Conservation (phyloP, 164 flowering plant species). For the Pachysandra terminalis region DNA sequence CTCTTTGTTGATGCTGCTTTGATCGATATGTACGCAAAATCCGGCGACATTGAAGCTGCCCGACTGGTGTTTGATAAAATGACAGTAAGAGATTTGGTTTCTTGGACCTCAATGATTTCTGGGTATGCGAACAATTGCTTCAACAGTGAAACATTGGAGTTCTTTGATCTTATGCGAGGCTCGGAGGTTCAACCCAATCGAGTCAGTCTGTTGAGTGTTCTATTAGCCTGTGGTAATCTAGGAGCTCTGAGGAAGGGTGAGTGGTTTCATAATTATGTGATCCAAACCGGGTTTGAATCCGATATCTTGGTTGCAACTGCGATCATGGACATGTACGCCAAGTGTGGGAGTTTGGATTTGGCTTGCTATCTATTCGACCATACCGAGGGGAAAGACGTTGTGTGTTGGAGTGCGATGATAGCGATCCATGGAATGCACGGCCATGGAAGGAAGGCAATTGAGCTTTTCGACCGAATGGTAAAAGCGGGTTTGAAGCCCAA, state of each 20-base stretch:
- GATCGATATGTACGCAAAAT: constrained; percentile 32
- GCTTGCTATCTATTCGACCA: constrained; percentile 24
- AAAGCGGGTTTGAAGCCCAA: constrained; percentile 24
- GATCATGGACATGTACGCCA: constrained; percentile 31
- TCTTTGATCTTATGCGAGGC: constrained; percentile 19
- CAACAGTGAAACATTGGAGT: constrained; percentile 16
- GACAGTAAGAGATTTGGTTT: constrained; percentile 23
- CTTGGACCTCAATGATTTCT: constrained; percentile 34
- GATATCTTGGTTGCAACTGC: constrained; percentile 28
- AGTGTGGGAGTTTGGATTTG: constrained; percentile 30
- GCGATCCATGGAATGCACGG: constrained; percentile 34
- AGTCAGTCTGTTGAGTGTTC: constrained; percentile 25
- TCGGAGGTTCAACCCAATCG: constrained; percentile 16
- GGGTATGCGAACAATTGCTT: constrained; percentile 28
- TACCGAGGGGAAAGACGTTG: constrained; percentile 26
- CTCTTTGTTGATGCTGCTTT: constrained; percentile 24
- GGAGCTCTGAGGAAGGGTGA: constrained; percentile 25
- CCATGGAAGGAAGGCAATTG: constrained; percentile 19
- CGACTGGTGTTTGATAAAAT: constrained; percentile 27
- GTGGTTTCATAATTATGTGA: constrained; percentile 23
- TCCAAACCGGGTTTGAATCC: constrained; percentile 21
- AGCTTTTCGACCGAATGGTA: constrained; percentile 23
- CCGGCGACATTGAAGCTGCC: constrained; percentile 20
- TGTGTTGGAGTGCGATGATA: constrained; percentile 39
- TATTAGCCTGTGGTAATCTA: constrained; percentile 27